Conservation (phyloP, 2,329 filamentous ascomycete species). For the Talaromyces sp. region DNA sequence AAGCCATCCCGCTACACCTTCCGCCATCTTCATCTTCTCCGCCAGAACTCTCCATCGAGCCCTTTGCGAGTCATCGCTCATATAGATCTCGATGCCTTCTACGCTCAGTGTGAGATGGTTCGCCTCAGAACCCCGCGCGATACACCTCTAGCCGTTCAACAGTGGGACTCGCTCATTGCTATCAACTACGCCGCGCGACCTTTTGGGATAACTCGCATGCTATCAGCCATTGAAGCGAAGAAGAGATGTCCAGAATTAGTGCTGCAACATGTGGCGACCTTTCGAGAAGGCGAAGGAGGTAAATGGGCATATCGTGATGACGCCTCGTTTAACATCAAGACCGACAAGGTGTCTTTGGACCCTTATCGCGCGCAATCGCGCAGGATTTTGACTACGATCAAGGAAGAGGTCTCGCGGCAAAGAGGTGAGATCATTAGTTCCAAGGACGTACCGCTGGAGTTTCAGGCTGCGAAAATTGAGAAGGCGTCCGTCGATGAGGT, state of each 20-base stretch:
- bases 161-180: conserved; percentile 93
- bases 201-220: conserved; percentile 75
- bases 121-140: conserved; percentile 71
- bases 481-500: conserved; percentile 96
- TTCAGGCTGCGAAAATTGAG: conserved; percentile 62
- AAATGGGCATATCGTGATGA: conserved; percentile 89
- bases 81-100: conserved; percentile 95
- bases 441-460: conserved; percentile 21
- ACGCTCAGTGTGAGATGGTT: conserved; percentile 93
- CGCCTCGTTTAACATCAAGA: conserved; percentile 72
- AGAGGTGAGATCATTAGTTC: conserved; percentile 21
- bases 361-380: conserved; percentile 84
- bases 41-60: conserved; percentile 65
- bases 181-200: conserved; percentile 90
- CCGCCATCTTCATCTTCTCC: conserved; percentile 74
- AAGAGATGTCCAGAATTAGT: conserved; percentile 82
- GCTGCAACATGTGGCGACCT: conserved; percentile 90
- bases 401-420: conserved; percentile 62
- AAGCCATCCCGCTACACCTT: conserved; percentile 73
- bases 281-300: conserved; percentile 78
- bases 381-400: conserved; percentile 75
- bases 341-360: conserved; percentile 91
- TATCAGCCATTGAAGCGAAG: conserved; percentile 74
- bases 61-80: conserved; percentile 86
- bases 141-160: conserved; percentile 84